phyloP scores from a whole-genome alignment of 2,329 filamentous ascomycete genomes.

The Diaporthe longicolla region DNA sequence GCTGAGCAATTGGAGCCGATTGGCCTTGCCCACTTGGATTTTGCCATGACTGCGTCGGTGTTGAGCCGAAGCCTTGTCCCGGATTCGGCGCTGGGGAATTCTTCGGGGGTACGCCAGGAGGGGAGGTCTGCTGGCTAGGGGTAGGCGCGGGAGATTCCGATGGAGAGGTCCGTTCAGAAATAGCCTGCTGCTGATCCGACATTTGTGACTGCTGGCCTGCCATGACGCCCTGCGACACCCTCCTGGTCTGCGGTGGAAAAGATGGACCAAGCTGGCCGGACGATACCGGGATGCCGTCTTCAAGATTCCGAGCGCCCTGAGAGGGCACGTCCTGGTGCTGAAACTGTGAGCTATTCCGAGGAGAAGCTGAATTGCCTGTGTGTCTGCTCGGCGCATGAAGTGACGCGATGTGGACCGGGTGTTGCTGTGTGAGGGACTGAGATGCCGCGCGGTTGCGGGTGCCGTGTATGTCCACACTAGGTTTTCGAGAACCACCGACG shows the following conservation, averaged over 20 bases:
- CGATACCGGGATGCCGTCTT: constrained; percentile 11
- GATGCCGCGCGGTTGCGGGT: constrained; percentile 39
- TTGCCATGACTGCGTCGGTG: constrained; percentile 20
- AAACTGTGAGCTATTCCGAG: constrained; percentile 35
- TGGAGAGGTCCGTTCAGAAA: constrained; percentile 37
- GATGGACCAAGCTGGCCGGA: constrained; percentile 4
- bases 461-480: constrained; percentile 34
- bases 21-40: constrained; percentile 13
- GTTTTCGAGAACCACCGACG: constrained; percentile 37
- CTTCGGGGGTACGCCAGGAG: constrained; percentile 39
- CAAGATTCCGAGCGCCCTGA: neutral
- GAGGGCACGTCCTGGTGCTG: constrained; percentile 30
- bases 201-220: constrained; percentile 19
- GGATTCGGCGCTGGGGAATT: constrained; percentile 18
- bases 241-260: constrained; percentile 20
- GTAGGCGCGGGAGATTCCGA: constrained; percentile 37
- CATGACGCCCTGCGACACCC: constrained; percentile 35
- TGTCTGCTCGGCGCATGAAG: constrained; percentile 39
- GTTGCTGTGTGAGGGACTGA: constrained; percentile 22
- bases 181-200: constrained; percentile 29
- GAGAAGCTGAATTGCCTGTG: constrained; percentile 28
- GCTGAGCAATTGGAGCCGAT: constrained; percentile 22
- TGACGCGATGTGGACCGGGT: constrained; percentile 41
- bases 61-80: constrained; percentile 30
- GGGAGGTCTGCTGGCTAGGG: constrained; percentile 33